These are phyloP conservation scores for Talaromyces wortmannii DNA, from an alignment of 495 filamentous ascomycete genomes.

Conservation along the genomic window DNA sequence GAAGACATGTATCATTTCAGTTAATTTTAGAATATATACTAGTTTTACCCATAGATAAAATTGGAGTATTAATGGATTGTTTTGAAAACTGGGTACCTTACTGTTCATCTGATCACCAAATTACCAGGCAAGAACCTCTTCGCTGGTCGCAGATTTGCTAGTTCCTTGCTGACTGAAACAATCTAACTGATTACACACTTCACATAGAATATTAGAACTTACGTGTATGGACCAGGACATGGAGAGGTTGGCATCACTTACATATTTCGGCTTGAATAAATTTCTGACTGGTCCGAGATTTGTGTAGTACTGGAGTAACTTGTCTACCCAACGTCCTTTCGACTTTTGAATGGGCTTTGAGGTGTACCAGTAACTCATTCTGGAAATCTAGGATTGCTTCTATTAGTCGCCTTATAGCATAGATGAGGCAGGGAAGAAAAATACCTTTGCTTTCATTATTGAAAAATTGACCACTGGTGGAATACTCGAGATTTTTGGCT, in stretches of 20 bases:
- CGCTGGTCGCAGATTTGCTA: background rate
- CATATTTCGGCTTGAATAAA: slow-evolving; percentile 1
- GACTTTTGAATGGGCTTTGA: slow-evolving; percentile 1
- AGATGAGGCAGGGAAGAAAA: background rate
- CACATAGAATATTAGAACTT: background rate
- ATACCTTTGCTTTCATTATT: background rate
- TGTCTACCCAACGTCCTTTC: slow-evolving; percentile 1
- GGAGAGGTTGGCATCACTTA: background rate
- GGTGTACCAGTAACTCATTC: background rate
- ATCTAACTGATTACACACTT: slow-evolving; percentile 3
- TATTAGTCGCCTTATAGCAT: background rate
- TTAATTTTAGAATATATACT: no score
- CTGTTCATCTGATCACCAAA: background rate
- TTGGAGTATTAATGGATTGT: background rate
- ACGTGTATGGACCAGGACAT: background rate
- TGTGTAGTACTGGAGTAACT: background rate
- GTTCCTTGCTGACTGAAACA: background rate
- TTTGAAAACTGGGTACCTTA: background rate
- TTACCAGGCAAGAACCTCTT: slow-evolving; percentile 1
- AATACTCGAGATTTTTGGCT: background rate
- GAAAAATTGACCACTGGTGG: background rate
- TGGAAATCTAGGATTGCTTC: background rate
- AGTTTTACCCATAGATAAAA: background rate
- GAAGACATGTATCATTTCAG: no score
- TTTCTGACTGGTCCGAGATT: background rate